phyloP scores from a whole-genome alignment of 1,284 basidiomycete genomes.

The Inonotus obliquus region DNA sequence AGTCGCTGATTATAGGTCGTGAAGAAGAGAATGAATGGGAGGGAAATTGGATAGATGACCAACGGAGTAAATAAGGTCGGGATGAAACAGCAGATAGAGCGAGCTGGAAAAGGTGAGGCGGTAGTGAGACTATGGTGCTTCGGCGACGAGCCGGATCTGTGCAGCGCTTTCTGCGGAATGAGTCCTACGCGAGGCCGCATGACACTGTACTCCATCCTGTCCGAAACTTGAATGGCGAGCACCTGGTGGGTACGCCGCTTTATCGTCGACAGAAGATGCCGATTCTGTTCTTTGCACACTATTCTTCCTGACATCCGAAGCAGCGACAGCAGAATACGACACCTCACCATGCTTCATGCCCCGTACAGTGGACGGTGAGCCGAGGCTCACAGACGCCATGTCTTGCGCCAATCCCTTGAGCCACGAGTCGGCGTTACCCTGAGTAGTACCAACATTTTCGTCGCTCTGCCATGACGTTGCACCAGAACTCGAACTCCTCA shows the following conservation, averaged over 20 bases:
- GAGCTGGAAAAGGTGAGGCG: neutral
- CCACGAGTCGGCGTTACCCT: neutral
- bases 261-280: neutral
- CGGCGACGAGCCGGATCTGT: neutral
- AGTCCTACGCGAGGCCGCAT: constrained; percentile 5
- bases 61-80: neutral
- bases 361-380: constrained; percentile 1
- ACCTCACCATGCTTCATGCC: neutral
- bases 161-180: constrained; percentile 12
- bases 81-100: neutral
- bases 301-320: neutral
- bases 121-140: no score
- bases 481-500: constrained; percentile 8
- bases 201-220: neutral
- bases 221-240: constrained; percentile 9
- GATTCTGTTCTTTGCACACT: neutral
- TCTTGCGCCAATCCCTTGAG: constrained; percentile 5
- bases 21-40: neutral
- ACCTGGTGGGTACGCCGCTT: neutral
- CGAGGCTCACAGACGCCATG: constrained; percentile 1
- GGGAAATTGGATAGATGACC: neutral
- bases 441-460: neutral
- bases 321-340: neutral
- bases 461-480: constrained; percentile 16
- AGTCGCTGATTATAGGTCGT: neutral